Evolutionary conservation across 345 rosid genomes (phyloP).

Genomic region (Euphorbia tirucalli): DNA sequence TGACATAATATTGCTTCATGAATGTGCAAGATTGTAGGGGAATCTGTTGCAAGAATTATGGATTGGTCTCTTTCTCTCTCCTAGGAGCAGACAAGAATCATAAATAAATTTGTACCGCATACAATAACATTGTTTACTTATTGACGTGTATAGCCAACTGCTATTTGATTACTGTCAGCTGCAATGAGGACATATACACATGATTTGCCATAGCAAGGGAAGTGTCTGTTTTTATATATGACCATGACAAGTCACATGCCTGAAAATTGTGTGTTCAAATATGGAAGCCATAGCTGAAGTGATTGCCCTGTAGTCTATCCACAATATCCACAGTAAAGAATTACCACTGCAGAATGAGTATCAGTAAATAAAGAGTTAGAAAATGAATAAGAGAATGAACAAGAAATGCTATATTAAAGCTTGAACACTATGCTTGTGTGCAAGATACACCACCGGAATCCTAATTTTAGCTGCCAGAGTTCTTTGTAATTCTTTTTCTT

Average conservation of each 20-base stretch:
- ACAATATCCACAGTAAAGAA: not conserved
- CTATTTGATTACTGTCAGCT: not conserved
- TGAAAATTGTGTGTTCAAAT: not conserved
- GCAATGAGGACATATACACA: conserved; percentile 13
- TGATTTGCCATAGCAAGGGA: not conserved
- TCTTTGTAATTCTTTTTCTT: not conserved
- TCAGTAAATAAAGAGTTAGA: not conserved
- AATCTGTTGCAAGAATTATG: not conserved
- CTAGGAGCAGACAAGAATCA: not conserved
- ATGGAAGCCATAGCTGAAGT: conserved; percentile 5
- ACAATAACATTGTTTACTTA: not conserved
- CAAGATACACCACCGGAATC: not conserved
- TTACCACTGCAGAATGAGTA: not conserved
- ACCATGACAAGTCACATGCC: not conserved
- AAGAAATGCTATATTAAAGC: not conserved
- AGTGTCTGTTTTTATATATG: not conserved
- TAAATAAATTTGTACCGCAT: not conserved
- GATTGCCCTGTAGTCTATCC: not conserved
- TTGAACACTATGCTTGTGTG: not conserved
- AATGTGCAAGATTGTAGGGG: conserved; percentile 2
- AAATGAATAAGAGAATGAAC: not conserved
- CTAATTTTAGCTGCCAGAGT: not conserved
- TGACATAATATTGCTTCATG: not conserved
- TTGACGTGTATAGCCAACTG: not conserved
- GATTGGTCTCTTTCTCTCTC: not conserved